Conservation (phyloP, 1,284 basidiomycete species). For the Sphaerobolus stellatus region DNA sequence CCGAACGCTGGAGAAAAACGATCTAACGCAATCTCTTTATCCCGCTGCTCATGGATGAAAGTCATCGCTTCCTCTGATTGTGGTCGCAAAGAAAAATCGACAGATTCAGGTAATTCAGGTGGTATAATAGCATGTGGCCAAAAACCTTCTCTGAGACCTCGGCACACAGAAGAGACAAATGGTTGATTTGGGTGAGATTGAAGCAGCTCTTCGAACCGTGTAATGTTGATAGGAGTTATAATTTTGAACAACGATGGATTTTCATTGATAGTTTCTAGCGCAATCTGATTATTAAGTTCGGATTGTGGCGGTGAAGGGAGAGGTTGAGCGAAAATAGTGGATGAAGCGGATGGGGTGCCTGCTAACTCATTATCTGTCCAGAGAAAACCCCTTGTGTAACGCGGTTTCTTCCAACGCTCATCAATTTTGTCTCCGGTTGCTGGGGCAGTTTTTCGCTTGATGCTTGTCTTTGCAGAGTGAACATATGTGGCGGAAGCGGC, state of each 20-base stretch:
- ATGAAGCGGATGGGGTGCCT: constrained; percentile 15
- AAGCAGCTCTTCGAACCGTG: constrained; percentile 28
- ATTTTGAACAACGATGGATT: constrained; percentile 34
- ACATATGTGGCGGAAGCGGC: background rate
- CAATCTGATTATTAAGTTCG: constrained; percentile 18
- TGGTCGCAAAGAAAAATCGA: constrained; percentile 18
- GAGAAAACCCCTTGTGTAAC: constrained; percentile 7
- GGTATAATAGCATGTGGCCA: constrained; percentile 20
- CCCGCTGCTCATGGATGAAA: constrained; percentile 10
- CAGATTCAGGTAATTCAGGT: background rate
- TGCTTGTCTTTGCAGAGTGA: background rate
- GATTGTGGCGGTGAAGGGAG: constrained; percentile 17
- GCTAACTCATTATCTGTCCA: background rate
- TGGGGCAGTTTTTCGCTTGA: background rate
- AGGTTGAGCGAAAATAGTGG: constrained; percentile 20
- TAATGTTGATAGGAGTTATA: constrained; percentile 35
- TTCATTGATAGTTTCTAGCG: constrained; percentile 19
- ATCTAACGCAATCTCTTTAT: constrained; percentile 13
- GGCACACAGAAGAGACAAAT: constrained; percentile 14
- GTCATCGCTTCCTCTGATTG: background rate
- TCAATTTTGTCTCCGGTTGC: background rate
- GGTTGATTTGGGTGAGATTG: constrained; percentile 16
- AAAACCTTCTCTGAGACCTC: constrained; percentile 18
- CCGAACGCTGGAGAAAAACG: constrained; percentile 16
- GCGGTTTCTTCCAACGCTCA: background rate